Evolutionary conservation across 2,329 filamentous ascomycete species (phyloP).

Genomic region (Nothophaeocryptopus gaeumannii): DNA sequence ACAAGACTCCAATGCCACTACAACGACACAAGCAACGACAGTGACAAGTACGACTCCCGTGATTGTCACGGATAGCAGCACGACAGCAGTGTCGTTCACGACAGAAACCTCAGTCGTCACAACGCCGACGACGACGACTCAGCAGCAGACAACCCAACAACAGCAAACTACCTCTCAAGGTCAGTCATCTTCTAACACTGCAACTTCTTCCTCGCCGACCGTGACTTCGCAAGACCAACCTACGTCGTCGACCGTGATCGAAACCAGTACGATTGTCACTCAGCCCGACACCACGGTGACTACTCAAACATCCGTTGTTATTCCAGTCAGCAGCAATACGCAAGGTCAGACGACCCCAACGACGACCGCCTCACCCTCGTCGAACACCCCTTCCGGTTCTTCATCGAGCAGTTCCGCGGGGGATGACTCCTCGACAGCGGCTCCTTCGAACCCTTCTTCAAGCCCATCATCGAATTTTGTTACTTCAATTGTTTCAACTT

Average conservation of each 20-base stretch:
- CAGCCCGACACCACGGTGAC: slow-evolving; percentile 11
- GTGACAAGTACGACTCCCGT: slow-evolving; percentile 23
- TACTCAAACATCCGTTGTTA: too few species aligned
- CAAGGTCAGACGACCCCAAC: slow-evolving; percentile 19
- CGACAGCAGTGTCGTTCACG: slow-evolving; percentile 25
- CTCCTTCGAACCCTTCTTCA: not conserved
- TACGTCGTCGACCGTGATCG: slow-evolving; percentile 12
- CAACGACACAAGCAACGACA: slow-evolving; percentile 23
- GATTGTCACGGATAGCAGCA: slow-evolving; percentile 27
- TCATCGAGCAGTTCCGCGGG: not conserved
- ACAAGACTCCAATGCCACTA: slow-evolving; percentile 33
- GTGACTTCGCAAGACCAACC: slow-evolving; percentile 6
- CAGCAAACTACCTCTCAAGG: slow-evolving; percentile 20
- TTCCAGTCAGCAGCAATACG: slow-evolving; percentile 15
- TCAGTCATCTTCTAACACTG: slow-evolving; percentile 16
- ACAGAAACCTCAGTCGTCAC: slow-evolving; percentile 10
- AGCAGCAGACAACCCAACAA: slow-evolving; percentile 14
- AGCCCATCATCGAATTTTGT: too few species aligned
- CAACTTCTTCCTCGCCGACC: slow-evolving; percentile 18
- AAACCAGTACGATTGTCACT: slow-evolving; percentile 14
- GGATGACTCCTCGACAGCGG: too few species aligned
- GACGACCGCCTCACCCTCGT: slow-evolving; percentile 8
- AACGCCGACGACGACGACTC: slow-evolving; percentile 10
- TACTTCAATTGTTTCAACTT: slow-evolving; percentile 6
- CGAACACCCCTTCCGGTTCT: slow-evolving; percentile 3